These are phyloP conservation scores for Trichosporon sp. DNA, from an alignment of 1,284 basidiomycete species.

Conservation along the genomic window DNA sequence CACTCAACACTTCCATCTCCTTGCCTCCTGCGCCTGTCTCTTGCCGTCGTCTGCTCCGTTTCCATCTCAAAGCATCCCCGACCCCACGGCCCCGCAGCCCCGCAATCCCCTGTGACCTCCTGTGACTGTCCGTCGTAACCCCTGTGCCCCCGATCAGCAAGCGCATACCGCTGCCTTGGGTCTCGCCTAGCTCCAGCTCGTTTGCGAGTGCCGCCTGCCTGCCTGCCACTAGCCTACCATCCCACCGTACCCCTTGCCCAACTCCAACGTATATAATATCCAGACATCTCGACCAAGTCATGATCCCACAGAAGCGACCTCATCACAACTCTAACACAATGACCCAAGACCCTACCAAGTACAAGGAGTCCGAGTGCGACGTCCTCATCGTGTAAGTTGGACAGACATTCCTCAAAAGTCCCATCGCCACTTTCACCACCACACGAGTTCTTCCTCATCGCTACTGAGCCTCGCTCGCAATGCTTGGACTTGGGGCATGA, in stretches of 20 bases:
- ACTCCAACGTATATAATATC: background rate
- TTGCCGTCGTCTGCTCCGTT: background rate
- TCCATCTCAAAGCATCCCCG: background rate
- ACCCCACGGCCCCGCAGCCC: background rate
- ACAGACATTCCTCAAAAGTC: too few species aligned
- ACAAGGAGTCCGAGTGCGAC: conserved; percentile 12
- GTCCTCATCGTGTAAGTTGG: conserved; percentile 9
- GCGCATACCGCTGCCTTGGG: background rate
- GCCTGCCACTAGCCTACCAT: background rate
- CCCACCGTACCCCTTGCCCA: background rate
- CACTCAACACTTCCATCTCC: background rate
- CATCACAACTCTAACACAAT: conserved; percentile 1
- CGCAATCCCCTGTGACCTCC: background rate
- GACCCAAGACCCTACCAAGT: conserved; percentile 1
- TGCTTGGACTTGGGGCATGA: background rate
- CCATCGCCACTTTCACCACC: background rate
- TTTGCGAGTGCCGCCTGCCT: background rate
- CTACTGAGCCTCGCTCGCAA: background rate
- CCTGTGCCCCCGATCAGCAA: background rate
- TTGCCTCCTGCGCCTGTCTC: background rate
- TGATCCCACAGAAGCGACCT: conserved; percentile 2
- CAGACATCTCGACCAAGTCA: background rate
- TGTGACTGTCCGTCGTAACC: too few species aligned
- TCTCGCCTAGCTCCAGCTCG: too few species aligned
- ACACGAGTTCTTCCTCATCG: too few species aligned